phyloP scores from a whole-genome alignment of 2,329 filamentous ascomycete species.

The Blastomyces percursus region DNA sequence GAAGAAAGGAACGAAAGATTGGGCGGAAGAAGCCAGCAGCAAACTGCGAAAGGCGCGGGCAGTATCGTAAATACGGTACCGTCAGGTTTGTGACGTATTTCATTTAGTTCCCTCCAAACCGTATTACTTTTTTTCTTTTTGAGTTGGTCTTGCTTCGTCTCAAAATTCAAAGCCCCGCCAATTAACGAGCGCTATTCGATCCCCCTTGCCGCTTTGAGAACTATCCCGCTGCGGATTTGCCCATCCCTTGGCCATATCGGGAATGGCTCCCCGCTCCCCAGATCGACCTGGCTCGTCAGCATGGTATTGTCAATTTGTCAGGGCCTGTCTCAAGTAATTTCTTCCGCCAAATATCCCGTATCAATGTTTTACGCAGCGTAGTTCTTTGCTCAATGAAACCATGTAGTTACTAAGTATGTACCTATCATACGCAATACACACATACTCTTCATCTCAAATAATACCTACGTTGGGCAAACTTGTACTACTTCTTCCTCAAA shows the following conservation, averaged over 20 bases:
- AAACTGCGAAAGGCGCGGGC: no score
- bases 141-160: neutral
- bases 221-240: neutral
- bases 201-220: neutral
- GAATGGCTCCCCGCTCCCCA: slow-evolving; percentile 3
- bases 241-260: neutral
- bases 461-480: no score
- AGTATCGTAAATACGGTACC: neutral
- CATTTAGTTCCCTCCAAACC: neutral
- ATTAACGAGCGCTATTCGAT: neutral
- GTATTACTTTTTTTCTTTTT: slow-evolving; percentile 6
- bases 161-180: slow-evolving; percentile 5
- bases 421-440: no score
- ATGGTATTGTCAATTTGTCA: neutral
- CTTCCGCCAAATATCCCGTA: no score
- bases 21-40: neutral
- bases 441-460: no score
- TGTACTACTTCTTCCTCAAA: no score
- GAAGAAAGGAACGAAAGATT: neutral
- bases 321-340: neutral
- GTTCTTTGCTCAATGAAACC: no score
- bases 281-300: neutral
- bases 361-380: no score
- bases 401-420: no score
- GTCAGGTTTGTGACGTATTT: neutral